These are phyloP conservation scores for Piper longum DNA, from an alignment of 164 flowering plant species.

Conservation along the genomic window DNA sequence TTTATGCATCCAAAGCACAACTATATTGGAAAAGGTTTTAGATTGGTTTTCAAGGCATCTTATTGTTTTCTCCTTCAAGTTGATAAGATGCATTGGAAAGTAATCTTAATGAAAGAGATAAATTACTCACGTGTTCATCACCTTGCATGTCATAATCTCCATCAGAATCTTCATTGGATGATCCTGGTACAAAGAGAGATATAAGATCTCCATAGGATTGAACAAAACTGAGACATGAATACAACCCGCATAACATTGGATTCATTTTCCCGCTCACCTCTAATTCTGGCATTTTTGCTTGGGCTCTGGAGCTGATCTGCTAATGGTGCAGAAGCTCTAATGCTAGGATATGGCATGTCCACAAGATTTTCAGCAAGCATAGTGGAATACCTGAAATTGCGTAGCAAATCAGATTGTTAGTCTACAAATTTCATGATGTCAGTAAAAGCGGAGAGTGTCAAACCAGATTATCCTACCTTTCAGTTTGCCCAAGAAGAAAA, in stretches of 20 bases:
- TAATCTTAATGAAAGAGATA: not conserved
- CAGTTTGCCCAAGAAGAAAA: slow-evolving; percentile 95
- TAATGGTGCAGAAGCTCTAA: slow-evolving; percentile 15
- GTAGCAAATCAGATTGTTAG: not conserved
- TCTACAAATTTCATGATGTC: not conserved
- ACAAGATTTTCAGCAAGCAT: slow-evolving; percentile 97
- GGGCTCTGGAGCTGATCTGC: slow-evolving; percentile 15
- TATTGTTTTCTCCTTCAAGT: too few species aligned
- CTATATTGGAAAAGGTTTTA: too few species aligned
- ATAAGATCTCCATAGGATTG: slow-evolving; percentile 4
- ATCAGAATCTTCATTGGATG: slow-evolving; percentile 40
- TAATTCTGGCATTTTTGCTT: slow-evolving; percentile 15
- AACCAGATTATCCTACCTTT: slow-evolving; percentile 38
- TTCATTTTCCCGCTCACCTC: not conserved
- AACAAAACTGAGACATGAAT: not conserved
- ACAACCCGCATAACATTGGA: not conserved
- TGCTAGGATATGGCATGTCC: slow-evolving; percentile 26
- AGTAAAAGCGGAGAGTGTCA: too few species aligned
- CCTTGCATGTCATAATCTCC: slow-evolving; percentile 48
- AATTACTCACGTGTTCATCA: slow-evolving; percentile 52
- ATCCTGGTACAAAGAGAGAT: slow-evolving; percentile 22
- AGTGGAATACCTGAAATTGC: slow-evolving; percentile 73
- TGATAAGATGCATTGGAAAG: not conserved
- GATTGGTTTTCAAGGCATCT: too few species aligned
- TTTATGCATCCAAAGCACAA: too few species aligned